Conservation (phyloP, 139 green algal genomes). For the Ettlia oleoabundans region DNA sequence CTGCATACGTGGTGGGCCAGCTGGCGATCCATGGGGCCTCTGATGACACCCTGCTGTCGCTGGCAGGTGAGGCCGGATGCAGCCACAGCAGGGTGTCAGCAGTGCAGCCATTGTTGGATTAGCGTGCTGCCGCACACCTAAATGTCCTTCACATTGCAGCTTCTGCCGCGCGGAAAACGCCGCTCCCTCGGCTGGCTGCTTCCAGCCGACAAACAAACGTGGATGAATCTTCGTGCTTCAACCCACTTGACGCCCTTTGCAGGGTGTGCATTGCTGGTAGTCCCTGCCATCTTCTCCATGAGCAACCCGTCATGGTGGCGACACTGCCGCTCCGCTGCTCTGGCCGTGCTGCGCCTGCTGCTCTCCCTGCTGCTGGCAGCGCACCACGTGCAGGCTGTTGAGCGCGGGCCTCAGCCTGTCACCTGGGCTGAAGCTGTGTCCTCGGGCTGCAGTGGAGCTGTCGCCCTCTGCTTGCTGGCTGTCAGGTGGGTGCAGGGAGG, state of each 20-base stretch:
- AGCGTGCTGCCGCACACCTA: too few species aligned
- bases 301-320: slow-evolving; percentile 1
- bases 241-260: too few species aligned
- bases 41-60: background rate
- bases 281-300: background rate
- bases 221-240: too few species aligned
- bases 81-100: too few species aligned
- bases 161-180: too few species aligned
- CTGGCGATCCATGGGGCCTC: background rate
- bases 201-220: too few species aligned
- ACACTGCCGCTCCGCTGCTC: background rate
- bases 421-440: background rate
- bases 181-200: too few species aligned
- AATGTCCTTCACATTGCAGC: too few species aligned
- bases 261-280: background rate
- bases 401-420: background rate
- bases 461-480: background rate
- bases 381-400: background rate
- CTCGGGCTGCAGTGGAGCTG: background rate
- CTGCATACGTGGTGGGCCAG: background rate
- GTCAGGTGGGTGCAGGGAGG: background rate
- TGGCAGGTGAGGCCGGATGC: slow-evolving; percentile 15
- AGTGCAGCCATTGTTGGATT: too few species aligned
- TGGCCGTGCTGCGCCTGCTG: background rate
- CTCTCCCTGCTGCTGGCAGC: background rate